phyloP scores from a whole-genome alignment of 129 eudicot species.

The Centella asiatica region DNA sequence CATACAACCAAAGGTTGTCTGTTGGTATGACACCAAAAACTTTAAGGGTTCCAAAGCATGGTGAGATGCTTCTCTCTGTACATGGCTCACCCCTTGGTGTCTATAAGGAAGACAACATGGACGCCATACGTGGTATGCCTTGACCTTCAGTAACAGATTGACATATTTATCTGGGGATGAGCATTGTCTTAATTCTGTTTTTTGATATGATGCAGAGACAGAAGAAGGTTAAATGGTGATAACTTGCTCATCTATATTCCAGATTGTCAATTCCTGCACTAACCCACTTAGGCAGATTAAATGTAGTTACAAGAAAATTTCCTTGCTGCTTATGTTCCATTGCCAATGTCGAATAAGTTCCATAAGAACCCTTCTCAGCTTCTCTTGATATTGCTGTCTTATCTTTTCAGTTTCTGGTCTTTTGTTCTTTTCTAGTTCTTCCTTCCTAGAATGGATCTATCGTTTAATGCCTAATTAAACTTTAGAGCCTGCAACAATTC shows the following conservation, averaged over 20 bases:
- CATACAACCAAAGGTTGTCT: slow-evolving; percentile 55
- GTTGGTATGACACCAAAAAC: slow-evolving; percentile 87
- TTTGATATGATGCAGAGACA: slow-evolving; percentile 1
- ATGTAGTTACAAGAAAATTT: not conserved
- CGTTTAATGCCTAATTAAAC: too few relatives aligned
- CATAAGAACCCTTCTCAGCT: slow-evolving; percentile 15
- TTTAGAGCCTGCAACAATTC: too few relatives aligned
- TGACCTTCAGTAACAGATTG: not conserved
- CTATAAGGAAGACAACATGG: slow-evolving; percentile 84
- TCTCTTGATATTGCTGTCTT: slow-evolving; percentile 28
- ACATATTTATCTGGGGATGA: not conserved
- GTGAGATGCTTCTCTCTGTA: slow-evolving; percentile 88
- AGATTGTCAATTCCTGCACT: not conserved
- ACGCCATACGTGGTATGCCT: slow-evolving; percentile 62
- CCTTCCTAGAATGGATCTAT: too few relatives aligned
- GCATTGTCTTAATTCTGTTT: not conserved
- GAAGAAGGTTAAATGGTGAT: not conserved
- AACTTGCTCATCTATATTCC: too few relatives aligned
- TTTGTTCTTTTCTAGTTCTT: too few relatives aligned
- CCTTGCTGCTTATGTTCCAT: not conserved
- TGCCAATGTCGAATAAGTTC: not conserved
- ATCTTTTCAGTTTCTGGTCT: too few relatives aligned
- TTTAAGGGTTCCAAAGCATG: slow-evolving; percentile 68
- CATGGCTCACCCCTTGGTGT: slow-evolving; percentile 98
- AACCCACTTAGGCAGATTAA: not conserved